Base-by-base conservation (phyloP, 176 grass and related monocot species). In the Oryza longistaminata region DNA sequence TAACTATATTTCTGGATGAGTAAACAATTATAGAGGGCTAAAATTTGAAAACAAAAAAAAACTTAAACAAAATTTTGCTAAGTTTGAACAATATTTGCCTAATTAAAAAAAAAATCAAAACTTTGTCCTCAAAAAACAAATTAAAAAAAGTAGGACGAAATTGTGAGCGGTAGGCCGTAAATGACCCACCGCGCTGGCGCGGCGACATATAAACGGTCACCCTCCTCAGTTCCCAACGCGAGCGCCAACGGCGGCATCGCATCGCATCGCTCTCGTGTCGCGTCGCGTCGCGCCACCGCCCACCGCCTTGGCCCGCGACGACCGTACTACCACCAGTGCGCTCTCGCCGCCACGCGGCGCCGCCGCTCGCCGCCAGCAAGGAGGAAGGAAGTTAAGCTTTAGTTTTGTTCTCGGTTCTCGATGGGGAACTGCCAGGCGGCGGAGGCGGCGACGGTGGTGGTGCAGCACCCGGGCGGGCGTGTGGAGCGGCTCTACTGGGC, bases 381-480 rank as follows among this genome's bases (percentile, higher is more conserved):
- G 26, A 39, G 16, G 17, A 11, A 3, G 27, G 27, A 27, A 27
- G 27, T 27, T 27, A 27, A 7, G 50, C 1, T 21, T 21, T 10
- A 43, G 42, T 5, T 35, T 35, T 43, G 7, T 11, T 11, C 42
- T 19, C 66, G 15, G 5, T 3, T 3, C 33, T 3, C 33, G 31
- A 98, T 98, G 96, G 96, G 96, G 25, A 98, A 98, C 82, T 98
- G 96, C 74, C 96, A 98, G 79, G 96, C 91, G 85, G 88, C 96
- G 50, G 96, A 98, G 91, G 93, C 67, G 66, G 96, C 96, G 71
- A 76, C 89, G 55, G 89, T 88, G 82, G 89, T 93, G 85, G 80
- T 98, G 53, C 93, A 98, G 77, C 96, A 94, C 79, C 93, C 91
- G n/a, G 93, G 93, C 22, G 96, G 96, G 3, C 90, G 88, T 58